Evolutionary conservation across 2,329 filamentous ascomycete genomes (phyloP), one percentile per base, ranked within the genome.

Genomic region (Fusarium sp.): DNA sequence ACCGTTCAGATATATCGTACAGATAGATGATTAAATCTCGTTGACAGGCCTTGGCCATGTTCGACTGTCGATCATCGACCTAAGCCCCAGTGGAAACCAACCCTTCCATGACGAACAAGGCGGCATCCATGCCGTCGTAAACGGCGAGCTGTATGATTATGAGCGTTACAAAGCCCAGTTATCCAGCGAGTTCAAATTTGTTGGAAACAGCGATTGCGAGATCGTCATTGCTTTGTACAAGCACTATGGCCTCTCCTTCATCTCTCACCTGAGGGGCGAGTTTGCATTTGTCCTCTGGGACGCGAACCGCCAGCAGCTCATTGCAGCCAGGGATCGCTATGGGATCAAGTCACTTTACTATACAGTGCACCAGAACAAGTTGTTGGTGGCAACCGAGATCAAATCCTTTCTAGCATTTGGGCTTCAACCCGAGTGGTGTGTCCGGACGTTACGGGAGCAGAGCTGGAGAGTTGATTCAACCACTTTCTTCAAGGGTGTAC

Each of bases 321-420:
- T 51, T 14, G 49, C 49, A 2, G 49, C 49, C 4, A 13, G 49
- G 25, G 49, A 51, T 10, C 15, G 41, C 17, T 51, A 51, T n/a
- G 41, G 49, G 1, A 51, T 51, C 17, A 51, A 51, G 5, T 46
- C 41, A 13, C 25, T 51, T 3, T 51, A 51, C 11, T 51, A 51
- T 17, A 51, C 25, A 9, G 41, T 51, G 1, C 41, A 51, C 6
- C 17, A 37, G 2, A 46, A 46, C 17, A 51, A 51, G 14, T 1
- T 51, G 3, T 7, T 51, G 17, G 49, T 51, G n/a, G 49, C 32
- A n/a, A 51, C 49, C 4, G 49, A 51, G 10, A 51, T 51, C 4
- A 51, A 51, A n/a, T 51, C 49, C 1, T 51, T 51, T 6, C n/a
- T 51, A 14, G 49, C 49, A 5, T 51, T 51, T 17, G 49, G 49